Percentiles rank a stretch among this genome's conserved stretches.
Conservation (phyloP, 176 grass and related monocot species). For the Oryza meyeriana region DNA sequence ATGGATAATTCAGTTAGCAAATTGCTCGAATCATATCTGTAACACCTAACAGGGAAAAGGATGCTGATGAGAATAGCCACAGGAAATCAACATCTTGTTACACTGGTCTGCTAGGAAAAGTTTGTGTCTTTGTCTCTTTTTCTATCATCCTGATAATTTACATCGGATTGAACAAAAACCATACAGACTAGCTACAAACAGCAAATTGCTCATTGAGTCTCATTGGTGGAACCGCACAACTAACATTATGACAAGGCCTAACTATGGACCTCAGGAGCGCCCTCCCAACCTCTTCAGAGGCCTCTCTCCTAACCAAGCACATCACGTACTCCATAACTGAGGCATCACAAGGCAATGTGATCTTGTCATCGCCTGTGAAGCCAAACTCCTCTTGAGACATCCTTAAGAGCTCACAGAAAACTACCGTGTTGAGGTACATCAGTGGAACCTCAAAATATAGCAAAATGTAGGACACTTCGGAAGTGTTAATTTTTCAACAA, state of each 20-base stretch:
- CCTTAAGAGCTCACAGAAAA: slow-evolving; percentile 33
- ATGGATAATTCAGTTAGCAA: neutral
- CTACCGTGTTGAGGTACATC: neutral
- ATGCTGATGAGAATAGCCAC: neutral
- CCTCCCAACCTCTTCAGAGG: slow-evolving; percentile 40
- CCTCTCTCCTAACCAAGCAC: slow-evolving; percentile 38
- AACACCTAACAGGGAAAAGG: neutral
- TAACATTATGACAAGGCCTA: neutral
- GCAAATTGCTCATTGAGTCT: slow-evolving; percentile 6
- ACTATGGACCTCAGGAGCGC: slow-evolving; percentile 46
- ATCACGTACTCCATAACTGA: slow-evolving; percentile 41
- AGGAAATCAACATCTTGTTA: neutral
- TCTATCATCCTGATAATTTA: neutral
- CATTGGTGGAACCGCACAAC: neutral
- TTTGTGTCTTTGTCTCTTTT: neutral
- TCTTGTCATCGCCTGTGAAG: slow-evolving; percentile 15
- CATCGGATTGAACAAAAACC: neutral
- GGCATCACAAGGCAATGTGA: slow-evolving; percentile 52
- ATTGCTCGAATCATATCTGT: neutral
- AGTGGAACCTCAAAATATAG: slow-evolving; percentile 31
- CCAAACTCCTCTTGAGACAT: slow-evolving; percentile 43
- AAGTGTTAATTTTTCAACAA: neutral
- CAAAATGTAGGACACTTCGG: too few relatives aligned
- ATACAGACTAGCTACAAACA: neutral
- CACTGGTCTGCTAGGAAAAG: neutral